Evolutionary conservation across 192 early-diverging fungal genomes (phyloP).

Genomic region (Coemansia sp.): DNA sequence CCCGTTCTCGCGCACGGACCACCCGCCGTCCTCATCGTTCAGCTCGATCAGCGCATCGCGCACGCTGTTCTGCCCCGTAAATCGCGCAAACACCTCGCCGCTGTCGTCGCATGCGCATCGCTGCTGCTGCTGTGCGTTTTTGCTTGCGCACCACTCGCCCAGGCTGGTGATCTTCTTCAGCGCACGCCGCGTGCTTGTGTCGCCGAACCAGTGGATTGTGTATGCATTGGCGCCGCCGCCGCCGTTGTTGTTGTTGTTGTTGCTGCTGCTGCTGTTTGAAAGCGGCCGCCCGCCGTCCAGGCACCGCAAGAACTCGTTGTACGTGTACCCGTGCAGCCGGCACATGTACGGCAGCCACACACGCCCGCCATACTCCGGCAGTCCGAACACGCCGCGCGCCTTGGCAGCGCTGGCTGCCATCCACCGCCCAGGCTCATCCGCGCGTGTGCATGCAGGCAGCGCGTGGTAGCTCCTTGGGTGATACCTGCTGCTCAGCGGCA

Average conservation of each 20-base stretch:
- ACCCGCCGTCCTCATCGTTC: conserved; percentile 30
- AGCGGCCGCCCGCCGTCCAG: conserved; percentile 14
- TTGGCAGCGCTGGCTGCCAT: not conserved
- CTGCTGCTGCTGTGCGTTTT: not conserved
- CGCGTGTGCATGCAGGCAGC: conserved; percentile 16
- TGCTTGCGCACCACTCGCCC: conserved; percentile 16
- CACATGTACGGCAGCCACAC: conserved; percentile 23
- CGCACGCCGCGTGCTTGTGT: conserved; percentile 19
- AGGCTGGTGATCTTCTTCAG: conserved; percentile 26
- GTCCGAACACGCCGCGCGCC: not conserved
- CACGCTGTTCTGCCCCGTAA: conserved; percentile 24
- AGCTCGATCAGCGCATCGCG: conserved; percentile 22
- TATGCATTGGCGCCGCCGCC: not conserved
- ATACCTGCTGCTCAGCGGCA: conserved; percentile 7
- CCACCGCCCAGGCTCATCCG: conserved; percentile 21
- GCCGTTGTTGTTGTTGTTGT: not conserved
- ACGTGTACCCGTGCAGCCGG: conserved; percentile 8
- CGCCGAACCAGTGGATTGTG: conserved; percentile 28
- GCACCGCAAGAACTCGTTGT: conserved; percentile 21
- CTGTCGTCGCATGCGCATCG: conserved; percentile 23
- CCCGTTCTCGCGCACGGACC: conserved; percentile 21
- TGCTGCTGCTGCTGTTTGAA: not conserved
- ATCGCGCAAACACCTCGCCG: conserved; percentile 20
- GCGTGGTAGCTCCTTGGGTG: conserved; percentile 7
- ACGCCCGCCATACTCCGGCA: not conserved